Base-by-base conservation (phyloP, 441 rosid species). In the Erysimum pusillum region DNA sequence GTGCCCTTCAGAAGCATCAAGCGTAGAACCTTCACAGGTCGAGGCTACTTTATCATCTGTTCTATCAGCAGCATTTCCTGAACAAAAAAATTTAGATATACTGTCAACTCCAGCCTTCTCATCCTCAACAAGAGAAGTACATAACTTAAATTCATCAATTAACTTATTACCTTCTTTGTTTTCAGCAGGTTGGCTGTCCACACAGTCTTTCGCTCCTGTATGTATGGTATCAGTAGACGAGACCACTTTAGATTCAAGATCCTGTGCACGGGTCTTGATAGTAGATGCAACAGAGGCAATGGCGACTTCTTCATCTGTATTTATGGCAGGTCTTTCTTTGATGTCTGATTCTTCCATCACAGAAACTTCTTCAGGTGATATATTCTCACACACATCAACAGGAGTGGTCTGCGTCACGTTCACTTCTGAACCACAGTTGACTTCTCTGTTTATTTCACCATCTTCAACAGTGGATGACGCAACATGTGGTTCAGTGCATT, bases 1-100 rank as follows among this genome's bases (percentile, higher is more conserved):
- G 45, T 75, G 79, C 31, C 79, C 81, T 76, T 84, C 89, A 39
- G 85, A 75, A 70, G 85, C 80, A 74, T 79, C 85, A 42, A 14
- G 41, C 0, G 22, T 36, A 35, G 80, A 81, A 69, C 69, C 78
- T 75, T 85, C 65, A 68, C 61, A 17, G 46, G 46, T 28, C 9
- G 60, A 20, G 39, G 59, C 76, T 56, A 60, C 62, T 67, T 71
- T 66, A 65, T 46, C 71, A 67, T 76, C 71, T 71, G 66, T 60
- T 66, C 7, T 61, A 73, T 34, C 78, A 63, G 41, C 65, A 72
- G 38, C 74, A 63, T 66, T 75, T 62, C 59, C 83, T 72, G 78
- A 36, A 79, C 45, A 69, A 25, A 57, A 63, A 8, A 75, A 48
- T 69, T 25, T 42, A 74, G 28, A 39, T 49, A 56, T 56, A 69